These are phyloP conservation scores for Mortierella sp. DNA, from an alignment of 371 early-diverging fungal species.

Conservation along the genomic window DNA sequence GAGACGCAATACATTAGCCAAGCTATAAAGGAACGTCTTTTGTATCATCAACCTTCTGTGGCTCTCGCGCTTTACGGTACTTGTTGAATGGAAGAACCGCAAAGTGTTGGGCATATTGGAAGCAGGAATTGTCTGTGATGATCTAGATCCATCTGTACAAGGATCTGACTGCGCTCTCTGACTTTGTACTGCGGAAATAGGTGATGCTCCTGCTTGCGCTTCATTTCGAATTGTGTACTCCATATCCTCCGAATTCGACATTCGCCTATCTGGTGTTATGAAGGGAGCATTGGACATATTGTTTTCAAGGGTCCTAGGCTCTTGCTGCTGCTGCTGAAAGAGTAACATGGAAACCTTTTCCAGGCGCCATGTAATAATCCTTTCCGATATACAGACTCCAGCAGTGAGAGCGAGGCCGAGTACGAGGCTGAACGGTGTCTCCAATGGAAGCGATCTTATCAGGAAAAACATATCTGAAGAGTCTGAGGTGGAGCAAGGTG, in stretches of 20 bases:
- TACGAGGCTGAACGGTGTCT: not conserved
- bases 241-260: no score
- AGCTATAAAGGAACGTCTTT: slow-evolving; percentile 10
- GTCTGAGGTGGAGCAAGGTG: not conserved
- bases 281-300: not conserved
- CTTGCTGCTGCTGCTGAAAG: slow-evolving; percentile 10
- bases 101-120: not conserved
- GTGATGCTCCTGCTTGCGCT: no score
- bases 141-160: no score
- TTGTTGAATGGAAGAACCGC: not conserved
- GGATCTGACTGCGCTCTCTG: no score
- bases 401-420: slow-evolving; percentile 25
- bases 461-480: slow-evolving; percentile 2
- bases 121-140: not conserved
- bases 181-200: not conserved
- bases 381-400: slow-evolving; percentile 15
- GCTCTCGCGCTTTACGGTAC: not conserved
- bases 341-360: slow-evolving; percentile 19
- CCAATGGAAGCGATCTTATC: slow-evolving; percentile 3
- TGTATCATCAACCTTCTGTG: not conserved
- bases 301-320: not conserved
- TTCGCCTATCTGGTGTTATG: no score
- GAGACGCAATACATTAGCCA: slow-evolving; percentile 21
- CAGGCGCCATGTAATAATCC: slow-evolving; percentile 19
- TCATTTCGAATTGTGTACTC: no score